Conservation (phyloP, 2,329 filamentous ascomycete genomes). For the Chaetomium sp. region DNA sequence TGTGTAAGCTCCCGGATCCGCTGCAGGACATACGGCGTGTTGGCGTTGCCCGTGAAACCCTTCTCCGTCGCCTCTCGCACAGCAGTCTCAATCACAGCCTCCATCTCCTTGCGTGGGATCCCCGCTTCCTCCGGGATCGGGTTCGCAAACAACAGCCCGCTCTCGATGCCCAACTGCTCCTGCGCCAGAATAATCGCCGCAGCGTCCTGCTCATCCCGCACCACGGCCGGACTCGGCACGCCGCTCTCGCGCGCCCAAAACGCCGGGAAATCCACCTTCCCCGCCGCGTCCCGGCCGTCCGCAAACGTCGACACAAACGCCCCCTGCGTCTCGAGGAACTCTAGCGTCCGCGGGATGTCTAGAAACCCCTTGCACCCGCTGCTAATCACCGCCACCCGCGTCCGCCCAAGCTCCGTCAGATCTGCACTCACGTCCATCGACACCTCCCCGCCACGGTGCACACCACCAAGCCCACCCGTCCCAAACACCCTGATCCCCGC, state of each 20-base stretch:
- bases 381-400: constrained; percentile 79
- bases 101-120: constrained; percentile 66
- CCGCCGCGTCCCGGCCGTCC: constrained; percentile 60
- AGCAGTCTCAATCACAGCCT: constrained; percentile 60
- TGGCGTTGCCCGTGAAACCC: constrained; percentile 65
- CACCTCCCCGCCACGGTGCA: constrained; percentile 80
- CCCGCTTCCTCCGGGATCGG: constrained; percentile 67
- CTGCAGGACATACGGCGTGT: constrained; percentile 76
- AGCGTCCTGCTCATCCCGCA: constrained; percentile 72
- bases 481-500: constrained; percentile 91
- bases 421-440: constrained; percentile 94
- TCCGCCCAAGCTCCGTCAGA: constrained; percentile 85
- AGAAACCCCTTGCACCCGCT: constrained; percentile 95
- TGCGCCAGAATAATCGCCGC: constrained; percentile 85
- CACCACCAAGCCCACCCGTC: constrained; percentile 88
- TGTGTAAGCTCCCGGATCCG: constrained; percentile 75
- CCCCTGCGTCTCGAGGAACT: constrained; percentile 65
- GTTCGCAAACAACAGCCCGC: constrained; percentile 83
- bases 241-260: constrained; percentile 92
- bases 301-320: constrained; percentile 85
- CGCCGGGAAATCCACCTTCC: constrained; percentile 75
- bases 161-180: constrained; percentile 62
- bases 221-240: constrained; percentile 66
- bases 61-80: constrained; percentile 57
- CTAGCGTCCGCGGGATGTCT: constrained; percentile 82